Base-by-base conservation (phyloP, 345 rosid species). In the Litchi chinensis region DNA sequence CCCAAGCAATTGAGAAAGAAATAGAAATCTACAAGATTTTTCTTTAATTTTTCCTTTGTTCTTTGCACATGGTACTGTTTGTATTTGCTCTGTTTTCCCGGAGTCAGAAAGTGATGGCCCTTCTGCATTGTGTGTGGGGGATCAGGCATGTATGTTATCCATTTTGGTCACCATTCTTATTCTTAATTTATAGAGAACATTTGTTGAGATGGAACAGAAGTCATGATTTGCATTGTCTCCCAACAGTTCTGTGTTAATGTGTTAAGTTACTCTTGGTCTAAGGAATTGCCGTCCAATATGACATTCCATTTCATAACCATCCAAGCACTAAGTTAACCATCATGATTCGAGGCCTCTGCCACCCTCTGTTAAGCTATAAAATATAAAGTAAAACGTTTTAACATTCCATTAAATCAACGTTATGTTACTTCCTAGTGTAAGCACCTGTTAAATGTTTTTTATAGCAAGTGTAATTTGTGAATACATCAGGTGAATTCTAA, bases 1-100 rank as follows among this genome's bases (percentile, higher is more conserved):
- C 68, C 50, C 13, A 71, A 65, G 76, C 67, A 74, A 39, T 74
- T 44, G 2, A 22, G 37, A 62, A 65, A 75, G 80, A 71, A 79
- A 79, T 69, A 73, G 68, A 74, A 68, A 62, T 54, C 32, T n/a
- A 48, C 22, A 39, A n/a, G 19, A n/a, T 37, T 26, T 52, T 80
- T 70, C 71, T 66, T 40, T 65, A 48, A 10, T 24, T 46, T 57
- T 28, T 46, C 15, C 44, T 57, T 22, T 65, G 1, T 21, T 43
- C 54, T 21, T 16, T 65, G 57, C 68, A 22, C 43, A 40, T 57
- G 46, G 39, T 15, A 37, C 10, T 40, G 52, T 57, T 67, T 67
- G 21, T 16, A 54, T 62, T 63, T n/a, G 41, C n/a, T 6, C 24
- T 10, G 13, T 56, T 67, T 52, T 72, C 22, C 43, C 7, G n/a